These are phyloP conservation scores for Hyphodiscus sp. DNA, from an alignment of 2,329 filamentous ascomycete genomes.

Conservation along the genomic window DNA sequence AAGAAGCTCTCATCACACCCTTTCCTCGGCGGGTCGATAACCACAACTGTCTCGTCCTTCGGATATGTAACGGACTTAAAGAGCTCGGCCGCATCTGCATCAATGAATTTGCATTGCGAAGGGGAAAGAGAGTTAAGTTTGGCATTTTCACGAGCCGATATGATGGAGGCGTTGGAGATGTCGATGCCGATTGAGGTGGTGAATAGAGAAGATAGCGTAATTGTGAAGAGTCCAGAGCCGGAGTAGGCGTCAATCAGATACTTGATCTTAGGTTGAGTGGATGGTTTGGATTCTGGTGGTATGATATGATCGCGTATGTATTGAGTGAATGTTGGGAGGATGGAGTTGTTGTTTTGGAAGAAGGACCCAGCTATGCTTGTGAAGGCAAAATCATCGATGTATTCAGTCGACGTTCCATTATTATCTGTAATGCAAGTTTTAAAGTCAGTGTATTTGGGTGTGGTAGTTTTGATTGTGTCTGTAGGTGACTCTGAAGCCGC, in stretches of 20 bases:
- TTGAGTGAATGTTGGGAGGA: conserved; percentile 76
- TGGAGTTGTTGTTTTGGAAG: conserved; percentile 99
- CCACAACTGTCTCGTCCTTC: conserved; percentile 78
- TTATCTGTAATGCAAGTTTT: conserved; percentile 87
- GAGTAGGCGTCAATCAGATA: conserved; percentile 98
- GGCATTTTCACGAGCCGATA: conserved; percentile 73
- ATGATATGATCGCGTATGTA: conserved; percentile 80
- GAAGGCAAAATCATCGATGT: conserved; percentile 75
- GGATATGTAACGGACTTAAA: conserved; percentile 73
- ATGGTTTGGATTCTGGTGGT: conserved; percentile 36
- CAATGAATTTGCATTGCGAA: conserved; percentile 73
- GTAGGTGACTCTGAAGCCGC: conserved; percentile 25
- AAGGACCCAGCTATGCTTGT: conserved; percentile 89
- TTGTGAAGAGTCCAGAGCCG: conserved; percentile 93
- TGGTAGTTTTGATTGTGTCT: conserved; percentile 24
- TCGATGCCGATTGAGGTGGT: conserved; percentile 84
- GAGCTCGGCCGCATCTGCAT: conserved; percentile 77
- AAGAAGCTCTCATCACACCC: conserved; percentile 86
- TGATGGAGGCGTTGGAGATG: conserved; percentile 73
- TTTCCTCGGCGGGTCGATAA: conserved; percentile 94
- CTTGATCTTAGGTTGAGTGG: conserved; percentile 48
- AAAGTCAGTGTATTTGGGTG: conserved; percentile 58
- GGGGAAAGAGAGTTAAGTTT: conserved; percentile 62
- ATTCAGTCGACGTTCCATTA: conserved; percentile 79
- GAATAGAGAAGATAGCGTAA: conserved; percentile 82